Conservation (phyloP, 2,329 filamentous ascomycete genomes). For the Alternaria solani region DNA sequence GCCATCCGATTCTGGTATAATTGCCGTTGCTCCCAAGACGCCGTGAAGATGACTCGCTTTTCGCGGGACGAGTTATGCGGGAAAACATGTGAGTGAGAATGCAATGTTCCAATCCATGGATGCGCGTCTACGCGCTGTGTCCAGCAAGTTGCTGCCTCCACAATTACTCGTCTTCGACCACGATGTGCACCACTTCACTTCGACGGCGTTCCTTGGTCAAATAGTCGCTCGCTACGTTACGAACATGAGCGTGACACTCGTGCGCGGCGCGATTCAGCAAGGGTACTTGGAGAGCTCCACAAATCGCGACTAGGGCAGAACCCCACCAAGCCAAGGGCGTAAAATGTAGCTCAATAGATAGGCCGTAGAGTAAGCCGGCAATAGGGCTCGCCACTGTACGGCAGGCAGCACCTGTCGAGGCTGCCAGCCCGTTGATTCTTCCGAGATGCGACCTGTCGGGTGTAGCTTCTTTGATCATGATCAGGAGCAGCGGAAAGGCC, state of each 20-base stretch:
- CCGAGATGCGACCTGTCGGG: conserved; percentile 69
- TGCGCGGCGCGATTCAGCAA: conserved; percentile 61
- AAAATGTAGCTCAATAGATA: conserved; percentile 64
- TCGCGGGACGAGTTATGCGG: neutral
- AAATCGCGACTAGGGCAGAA: conserved; percentile 63
- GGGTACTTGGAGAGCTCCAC: conserved; percentile 65
- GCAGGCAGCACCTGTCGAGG: conserved; percentile 74
- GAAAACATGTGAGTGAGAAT: neutral
- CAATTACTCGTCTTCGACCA: conserved; percentile 31
- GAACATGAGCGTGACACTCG: conserved; percentile 39
- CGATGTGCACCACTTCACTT: conserved; percentile 36
- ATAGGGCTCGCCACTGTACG: conserved; percentile 74
- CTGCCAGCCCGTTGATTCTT: conserved; percentile 76
- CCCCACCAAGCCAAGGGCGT: conserved; percentile 71
- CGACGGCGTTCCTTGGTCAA: conserved; percentile 25
- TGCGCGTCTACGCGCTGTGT: neutral
- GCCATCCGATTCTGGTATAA: conserved; percentile 3
- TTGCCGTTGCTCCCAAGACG: conserved; percentile 8
- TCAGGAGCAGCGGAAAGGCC: conserved; percentile 72
- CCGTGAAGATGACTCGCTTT: conserved; percentile 7
- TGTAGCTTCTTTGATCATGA: conserved; percentile 76
- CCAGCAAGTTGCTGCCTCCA: neutral
- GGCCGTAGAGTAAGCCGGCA: conserved; percentile 71
- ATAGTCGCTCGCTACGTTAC: conserved; percentile 31
- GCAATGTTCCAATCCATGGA: neutral